Evolutionary conservation across 2,329 filamentous ascomycete genomes (phyloP).

Genomic region (Diaporthe australafricana): DNA sequence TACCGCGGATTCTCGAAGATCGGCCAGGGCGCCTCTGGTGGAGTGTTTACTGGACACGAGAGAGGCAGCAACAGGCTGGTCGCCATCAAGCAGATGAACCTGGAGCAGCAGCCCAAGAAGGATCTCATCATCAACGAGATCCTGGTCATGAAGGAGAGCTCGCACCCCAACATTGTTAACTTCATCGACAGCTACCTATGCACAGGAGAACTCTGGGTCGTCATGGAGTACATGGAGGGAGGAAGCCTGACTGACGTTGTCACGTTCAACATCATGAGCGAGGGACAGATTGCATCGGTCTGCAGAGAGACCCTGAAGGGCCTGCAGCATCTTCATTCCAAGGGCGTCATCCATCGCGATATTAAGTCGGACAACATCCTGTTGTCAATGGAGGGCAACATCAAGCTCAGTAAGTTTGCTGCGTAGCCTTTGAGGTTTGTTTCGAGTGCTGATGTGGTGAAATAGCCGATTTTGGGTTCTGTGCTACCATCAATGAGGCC

Average conservation of each 20-base stretch:
- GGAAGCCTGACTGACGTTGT: conserved; percentile 98
- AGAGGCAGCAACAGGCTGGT: conserved; percentile 86
- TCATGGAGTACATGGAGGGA: conserved; percentile 99
- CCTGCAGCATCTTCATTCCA: conserved; percentile 94
- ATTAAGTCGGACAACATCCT: conserved; percentile 99
- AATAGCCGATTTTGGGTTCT: conserved; percentile 96
- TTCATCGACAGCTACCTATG: conserved; percentile 98
- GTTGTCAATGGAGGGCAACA: conserved; percentile 91
- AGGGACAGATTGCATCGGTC: conserved; percentile 95
- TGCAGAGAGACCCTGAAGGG: conserved; percentile 94
- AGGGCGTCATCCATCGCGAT: conserved; percentile 97
- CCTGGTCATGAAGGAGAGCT: conserved; percentile 98
- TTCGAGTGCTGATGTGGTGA: background rate
- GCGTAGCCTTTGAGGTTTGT: background rate
- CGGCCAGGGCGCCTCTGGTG: conserved; percentile 95
- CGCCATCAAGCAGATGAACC: conserved; percentile 99
- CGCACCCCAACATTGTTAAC: conserved; percentile 98
- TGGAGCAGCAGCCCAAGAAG: conserved; percentile 98
- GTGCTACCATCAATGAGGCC: conserved; percentile 96
- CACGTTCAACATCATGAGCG: conserved; percentile 99
- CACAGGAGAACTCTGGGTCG: conserved; percentile 93
- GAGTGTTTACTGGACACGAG: conserved; percentile 93
- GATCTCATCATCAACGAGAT: conserved; percentile 99
- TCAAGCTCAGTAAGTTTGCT: conserved; percentile 86
- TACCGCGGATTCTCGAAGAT: conserved; percentile 94